Evolutionary conservation across 192 early-diverging fungal species (phyloP).

Genomic region (Mortierella claussenii): DNA sequence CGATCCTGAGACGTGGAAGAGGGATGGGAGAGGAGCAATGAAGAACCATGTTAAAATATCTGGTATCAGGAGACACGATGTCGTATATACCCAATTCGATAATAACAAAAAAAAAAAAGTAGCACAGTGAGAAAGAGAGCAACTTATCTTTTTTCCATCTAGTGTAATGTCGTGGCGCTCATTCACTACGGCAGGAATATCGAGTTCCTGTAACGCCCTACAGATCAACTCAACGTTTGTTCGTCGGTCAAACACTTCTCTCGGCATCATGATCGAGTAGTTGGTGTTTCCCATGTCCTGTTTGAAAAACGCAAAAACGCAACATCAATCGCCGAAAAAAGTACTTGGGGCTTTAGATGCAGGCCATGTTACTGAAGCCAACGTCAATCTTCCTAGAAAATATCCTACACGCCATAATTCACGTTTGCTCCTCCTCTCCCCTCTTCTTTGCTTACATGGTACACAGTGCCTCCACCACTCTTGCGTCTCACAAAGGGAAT

Average conservation of each 20-base stretch:
- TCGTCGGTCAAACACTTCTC: conserved; percentile 81
- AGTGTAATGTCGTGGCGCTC: conserved; percentile 92
- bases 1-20: conserved; percentile 82
- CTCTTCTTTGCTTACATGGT: too few relatives aligned
- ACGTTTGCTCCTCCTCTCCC: too few relatives aligned
- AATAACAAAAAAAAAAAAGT: too few relatives aligned
- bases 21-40: not conserved
- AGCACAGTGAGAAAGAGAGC: too few relatives aligned
- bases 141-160: conserved; percentile 76
- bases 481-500: conserved; percentile 89
- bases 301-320: not conserved
- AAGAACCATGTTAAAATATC: conserved; percentile 10
- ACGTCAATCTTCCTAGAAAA: not conserved
- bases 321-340: not conserved
- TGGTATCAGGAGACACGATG: too few relatives aligned
- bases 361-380: not conserved
- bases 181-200: conserved; percentile 84
- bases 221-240: conserved; percentile 81
- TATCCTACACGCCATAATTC: not conserved
- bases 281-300: conserved; percentile 95
- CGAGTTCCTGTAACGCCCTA: conserved; percentile 77
- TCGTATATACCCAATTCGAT: too few relatives aligned
- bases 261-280: conserved; percentile 94
- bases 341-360: too few relatives aligned
- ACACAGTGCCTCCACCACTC: conserved; percentile 95